phyloP scores from a whole-genome alignment of 257 asterid genomes.

The Hygrophila difformis region DNA sequence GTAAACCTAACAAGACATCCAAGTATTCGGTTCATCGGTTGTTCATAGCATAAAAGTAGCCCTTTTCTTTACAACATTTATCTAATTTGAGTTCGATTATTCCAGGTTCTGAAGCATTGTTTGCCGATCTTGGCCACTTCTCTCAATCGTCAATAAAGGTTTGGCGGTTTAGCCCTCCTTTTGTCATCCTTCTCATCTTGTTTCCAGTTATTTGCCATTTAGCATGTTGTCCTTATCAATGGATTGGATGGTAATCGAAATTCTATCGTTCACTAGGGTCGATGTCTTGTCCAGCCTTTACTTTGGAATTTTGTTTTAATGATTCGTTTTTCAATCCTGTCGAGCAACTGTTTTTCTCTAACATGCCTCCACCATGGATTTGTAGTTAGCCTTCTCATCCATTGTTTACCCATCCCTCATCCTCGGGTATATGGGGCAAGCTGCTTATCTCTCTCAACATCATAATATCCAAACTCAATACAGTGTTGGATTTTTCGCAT shows the following conservation, averaged over 20 bases:
- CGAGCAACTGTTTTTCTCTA: background rate
- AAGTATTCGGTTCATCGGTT: no score
- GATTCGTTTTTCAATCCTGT: background rate
- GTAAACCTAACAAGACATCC: conserved; percentile 25
- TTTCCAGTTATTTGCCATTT: background rate
- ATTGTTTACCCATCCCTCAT: conserved; percentile 70
- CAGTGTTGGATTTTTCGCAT: conserved; percentile 69
- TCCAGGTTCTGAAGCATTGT: conserved; percentile 97
- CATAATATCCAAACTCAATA: conserved; percentile 31
- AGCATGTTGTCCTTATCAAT: background rate
- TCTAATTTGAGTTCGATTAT: background rate
- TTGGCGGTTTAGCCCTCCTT: background rate
- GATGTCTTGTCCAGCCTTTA: no score
- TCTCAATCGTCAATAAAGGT: conserved; percentile 81
- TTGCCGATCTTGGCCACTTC: conserved; percentile 93
- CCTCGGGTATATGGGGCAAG: conserved; percentile 95
- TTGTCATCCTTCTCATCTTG: background rate
- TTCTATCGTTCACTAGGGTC: no score
- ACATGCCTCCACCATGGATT: conserved; percentile 5
- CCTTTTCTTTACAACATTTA: background rate
- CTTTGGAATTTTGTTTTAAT: background rate
- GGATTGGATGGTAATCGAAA: no score
- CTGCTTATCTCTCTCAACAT: conserved; percentile 78
- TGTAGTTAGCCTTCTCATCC: conserved; percentile 72
- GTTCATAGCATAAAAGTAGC: background rate